Base-by-base conservation (phyloP, 495 filamentous ascomycete genomes). In the Aspergillus sclerotiicarbonarius region DNA sequence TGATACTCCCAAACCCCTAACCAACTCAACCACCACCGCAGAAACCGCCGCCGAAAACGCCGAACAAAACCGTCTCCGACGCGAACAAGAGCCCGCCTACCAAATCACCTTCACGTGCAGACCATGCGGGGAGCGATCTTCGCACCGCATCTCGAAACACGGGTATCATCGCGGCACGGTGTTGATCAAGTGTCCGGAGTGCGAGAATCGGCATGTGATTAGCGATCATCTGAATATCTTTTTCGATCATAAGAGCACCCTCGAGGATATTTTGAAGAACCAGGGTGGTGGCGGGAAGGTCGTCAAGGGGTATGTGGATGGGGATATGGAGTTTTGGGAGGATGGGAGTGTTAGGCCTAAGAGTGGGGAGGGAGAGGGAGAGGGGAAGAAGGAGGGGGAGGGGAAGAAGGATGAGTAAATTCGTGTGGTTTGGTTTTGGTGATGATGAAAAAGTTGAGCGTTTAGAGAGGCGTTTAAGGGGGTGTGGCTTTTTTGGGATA, bases 121-220 rank as follows among this genome's bases (percentile, higher is more conserved):
- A 54, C 91, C 91, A 20, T 99, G 94, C 77, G 71, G 69, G 9
- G 66, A 79, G 6, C 86, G 95, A 30, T 92, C 90, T 6, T 74
- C 81, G 3, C 94, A 98, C 68, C 77, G 71, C 9, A 77, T 99
- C 57, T 88, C 88, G 20, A 96, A 97, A 72, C 94, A 96, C 59
- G 94, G 90, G 13, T 99, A 97, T 69, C 91, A 97, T 69, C 74
- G 86, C 21, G 94, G 94, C 21, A 90, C 89, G 0, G 88, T 96
- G 13, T 75, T 98, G 44, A 91, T 99, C 47, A 84, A 84, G 32
- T 99, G 94, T 66, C 92, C 92, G 0, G 71, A 72, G 0, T 99
- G 94, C 71, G 80, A 86, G 63, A 90, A 88, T 63, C 80, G 91
- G 19, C 94, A 99, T 77, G 76, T 98, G 54, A 97, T 99, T 64